Base-by-base conservation (phyloP, 228 moss, liverwort and hornwort species). In the Sphagnum fallax region DNA sequence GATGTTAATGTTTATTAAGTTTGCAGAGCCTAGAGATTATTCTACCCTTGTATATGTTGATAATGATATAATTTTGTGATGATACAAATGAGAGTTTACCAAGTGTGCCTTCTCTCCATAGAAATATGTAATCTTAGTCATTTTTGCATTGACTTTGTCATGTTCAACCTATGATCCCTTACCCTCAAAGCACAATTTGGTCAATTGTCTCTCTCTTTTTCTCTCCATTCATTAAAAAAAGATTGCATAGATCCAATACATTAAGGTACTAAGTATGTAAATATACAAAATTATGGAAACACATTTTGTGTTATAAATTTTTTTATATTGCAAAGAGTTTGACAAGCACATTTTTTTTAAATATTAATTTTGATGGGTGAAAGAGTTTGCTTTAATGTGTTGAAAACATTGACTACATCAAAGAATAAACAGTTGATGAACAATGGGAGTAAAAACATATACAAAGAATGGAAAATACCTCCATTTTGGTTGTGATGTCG, bases 401-500 rank as follows among this genome's bases (percentile, higher is more conserved):
- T 55, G 55, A 12, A 55, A 12, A 55, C 55, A 66, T 53, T 50
- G 11, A 51, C 0, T 4, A 4, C 6, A 49, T 47, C 49, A 48
- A 60, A 15, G 47, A 49, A 57, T 5, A 6, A 60, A 16, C 0
- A 55, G 0, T 32, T 0, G 1, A 8, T 4, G 55, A 5, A 48
- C 0, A 58, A 48, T 52, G 7, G 15, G 6, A 14, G 0, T 8
- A 11, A 6, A 47, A 4, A 49, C 49, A 53, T 78, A 84, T 75
- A 0, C 0, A 2, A 10, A 60, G 5, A 52, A 48, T 14, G 52
- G 68, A 15, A 1, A 84, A 61, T 14, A 70, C 60, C 2, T 12
- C 4, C 12, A 68, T 80, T 48, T 71, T 75, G 0, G 0, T 15
- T 57, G 77, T 80, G 12, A 78, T 78, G 13, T 71, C 80, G 71